Percentiles rank a stretch among this genome's conserved stretches.
These are phyloP conservation scores for Prunus persica DNA, from an alignment of 306 rosid genomes.

Conservation along the genomic window DNA sequence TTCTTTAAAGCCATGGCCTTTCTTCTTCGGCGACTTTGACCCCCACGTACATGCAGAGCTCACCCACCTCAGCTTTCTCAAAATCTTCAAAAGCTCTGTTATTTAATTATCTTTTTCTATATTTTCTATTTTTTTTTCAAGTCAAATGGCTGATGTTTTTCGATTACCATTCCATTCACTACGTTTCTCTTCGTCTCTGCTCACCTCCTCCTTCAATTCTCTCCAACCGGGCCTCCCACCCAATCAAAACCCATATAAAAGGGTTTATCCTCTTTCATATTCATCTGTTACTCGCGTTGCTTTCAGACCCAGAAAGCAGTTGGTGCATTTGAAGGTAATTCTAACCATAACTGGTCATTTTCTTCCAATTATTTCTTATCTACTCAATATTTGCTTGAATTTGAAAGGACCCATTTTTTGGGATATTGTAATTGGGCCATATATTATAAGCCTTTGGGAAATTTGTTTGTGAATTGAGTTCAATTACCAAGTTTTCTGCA, in stretches of 20 bases:
- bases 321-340: conserved; percentile 62
- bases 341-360: background rate
- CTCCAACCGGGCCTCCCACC: conserved; percentile 37
- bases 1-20: background rate
- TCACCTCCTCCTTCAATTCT: conserved; percentile 39
- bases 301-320: conserved; percentile 52
- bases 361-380: background rate
- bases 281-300: conserved; percentile 38
- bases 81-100: background rate
- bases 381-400: conserved; percentile 19
- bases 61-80: background rate
- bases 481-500: background rate
- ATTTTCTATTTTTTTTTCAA: background rate
- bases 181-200: conserved; percentile 49
- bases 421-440: conserved; percentile 7
- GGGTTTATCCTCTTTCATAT: conserved; percentile 38
- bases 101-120: background rate
- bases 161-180: conserved; percentile 56
- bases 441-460: background rate
- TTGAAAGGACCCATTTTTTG: conserved; percentile 20
- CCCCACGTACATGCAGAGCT: background rate
- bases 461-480: background rate
- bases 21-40: conserved; percentile 5
- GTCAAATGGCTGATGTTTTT: conserved; percentile 72
- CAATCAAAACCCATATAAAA: conserved; percentile 16